Percentiles rank a stretch among this genome's conserved stretches.
These are phyloP conservation scores for Pichia membranifaciens DNA, from an alignment of 805 yeast genomes.

Conservation along the genomic window DNA sequence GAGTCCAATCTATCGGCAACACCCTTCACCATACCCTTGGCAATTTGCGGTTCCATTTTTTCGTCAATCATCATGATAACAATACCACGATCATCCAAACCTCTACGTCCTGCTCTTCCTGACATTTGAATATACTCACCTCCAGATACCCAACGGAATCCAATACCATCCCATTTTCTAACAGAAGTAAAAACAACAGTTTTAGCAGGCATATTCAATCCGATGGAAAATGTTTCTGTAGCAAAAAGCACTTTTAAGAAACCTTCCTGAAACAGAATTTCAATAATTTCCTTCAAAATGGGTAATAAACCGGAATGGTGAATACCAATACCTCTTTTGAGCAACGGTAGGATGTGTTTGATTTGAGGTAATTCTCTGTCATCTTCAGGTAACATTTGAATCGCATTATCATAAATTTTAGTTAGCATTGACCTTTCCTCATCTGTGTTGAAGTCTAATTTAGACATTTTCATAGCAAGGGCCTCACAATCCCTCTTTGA, in stretches of 20 bases:
- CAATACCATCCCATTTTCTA: constrained; percentile 96
- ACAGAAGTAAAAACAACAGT: constrained; percentile 97
- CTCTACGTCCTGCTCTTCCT: constrained; percentile 99
- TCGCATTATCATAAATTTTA: constrained; percentile 87
- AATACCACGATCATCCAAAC: constrained; percentile 97
- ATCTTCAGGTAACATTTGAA: constrained; percentile 77
- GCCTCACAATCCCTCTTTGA: constrained; percentile 96
- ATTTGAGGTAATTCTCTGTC: constrained; percentile 94
- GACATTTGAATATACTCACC: constrained; percentile 99
- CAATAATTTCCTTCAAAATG: constrained; percentile 89
- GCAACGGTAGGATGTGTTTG: constrained; percentile 79
- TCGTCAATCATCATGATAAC: constrained; percentile 99
- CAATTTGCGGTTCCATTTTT: constrained; percentile 98
- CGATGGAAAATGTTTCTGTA: constrained; percentile 97
- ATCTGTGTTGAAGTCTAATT: constrained; percentile 86
- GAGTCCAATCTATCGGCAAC: constrained; percentile 97
- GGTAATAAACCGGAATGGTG: constrained; percentile 95
- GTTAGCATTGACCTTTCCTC: constrained; percentile 90
- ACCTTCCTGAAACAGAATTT: constrained; percentile 95
- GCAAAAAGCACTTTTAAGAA: constrained; percentile 91
- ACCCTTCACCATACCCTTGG: constrained; percentile 99
- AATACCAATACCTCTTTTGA: constrained; percentile 94
- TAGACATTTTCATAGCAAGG: constrained; percentile 91
- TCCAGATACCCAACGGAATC: constrained; percentile 98
- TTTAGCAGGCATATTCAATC: constrained; percentile 98